A percentile compares a stretch with the other conserved stretches of the same genome.
Evolutionary conservation across 306 rosid genomes (phyloP).

Genomic region (Begonia peltatifolia): DNA sequence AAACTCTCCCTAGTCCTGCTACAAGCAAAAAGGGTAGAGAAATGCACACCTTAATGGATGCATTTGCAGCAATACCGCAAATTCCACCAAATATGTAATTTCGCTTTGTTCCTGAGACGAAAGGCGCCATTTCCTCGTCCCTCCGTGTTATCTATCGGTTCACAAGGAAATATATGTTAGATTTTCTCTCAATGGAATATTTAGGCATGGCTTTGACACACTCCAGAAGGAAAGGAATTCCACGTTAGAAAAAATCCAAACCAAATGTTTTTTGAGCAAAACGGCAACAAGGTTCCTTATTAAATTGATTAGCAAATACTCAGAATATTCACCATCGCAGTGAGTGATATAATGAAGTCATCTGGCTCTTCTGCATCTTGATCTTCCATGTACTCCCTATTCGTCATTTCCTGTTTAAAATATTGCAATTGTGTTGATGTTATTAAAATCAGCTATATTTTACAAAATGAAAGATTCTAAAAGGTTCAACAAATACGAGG

Average conservation of each 20-base stretch:
- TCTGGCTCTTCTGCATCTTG: conserved; percentile 99
- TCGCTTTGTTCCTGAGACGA: conserved; percentile 58
- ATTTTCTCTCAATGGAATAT: conserved; percentile 7
- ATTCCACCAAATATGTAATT: conserved; percentile 97
- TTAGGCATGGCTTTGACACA: background rate
- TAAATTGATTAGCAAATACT: background rate
- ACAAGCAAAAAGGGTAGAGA: background rate
- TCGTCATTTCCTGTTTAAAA: conserved; percentile 75
- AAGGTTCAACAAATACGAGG: background rate
- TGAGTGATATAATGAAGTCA: conserved; percentile 86
- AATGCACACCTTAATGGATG: conserved; percentile 54
- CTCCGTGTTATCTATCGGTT: conserved; percentile 72
- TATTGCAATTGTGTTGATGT: conserved; percentile 14
- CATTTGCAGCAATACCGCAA: conserved; percentile 72
- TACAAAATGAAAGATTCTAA: background rate
- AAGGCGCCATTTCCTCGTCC: conserved; percentile 97
- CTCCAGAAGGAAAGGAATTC: no score
- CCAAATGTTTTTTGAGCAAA: background rate
- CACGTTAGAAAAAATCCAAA: background rate
- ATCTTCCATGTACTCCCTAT: conserved; percentile 83
- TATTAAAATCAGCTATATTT: background rate
- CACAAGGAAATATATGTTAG: conserved; percentile 17
- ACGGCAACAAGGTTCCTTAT: background rate
- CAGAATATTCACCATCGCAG: conserved; percentile 54
- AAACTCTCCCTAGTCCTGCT: no score